Percentiles rank a stretch among this genome's conserved stretches.
These are phyloP conservation scores for Dalechampia spathulata DNA, from an alignment of 441 rosid species.

Conservation along the genomic window DNA sequence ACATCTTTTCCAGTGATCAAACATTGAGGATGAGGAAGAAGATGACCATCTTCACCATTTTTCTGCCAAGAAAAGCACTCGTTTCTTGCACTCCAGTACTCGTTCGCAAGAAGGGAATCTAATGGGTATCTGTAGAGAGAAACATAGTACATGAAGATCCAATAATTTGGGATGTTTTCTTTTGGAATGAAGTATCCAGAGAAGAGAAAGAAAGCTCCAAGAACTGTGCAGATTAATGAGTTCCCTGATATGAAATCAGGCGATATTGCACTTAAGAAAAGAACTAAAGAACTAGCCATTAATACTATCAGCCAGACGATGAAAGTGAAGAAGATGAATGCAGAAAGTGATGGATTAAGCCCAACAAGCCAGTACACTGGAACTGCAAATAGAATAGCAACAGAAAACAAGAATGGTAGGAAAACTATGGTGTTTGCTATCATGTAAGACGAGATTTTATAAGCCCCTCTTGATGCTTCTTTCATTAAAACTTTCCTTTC, in stretches of 20 bases:
- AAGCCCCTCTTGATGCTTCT: conserved; percentile 82
- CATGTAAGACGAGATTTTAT: conserved; percentile 71
- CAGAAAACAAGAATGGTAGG: conserved; percentile 54
- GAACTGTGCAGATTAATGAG: conserved; percentile 68
- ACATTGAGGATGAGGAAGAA: conserved; percentile 23
- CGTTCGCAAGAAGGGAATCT: conserved; percentile 64
- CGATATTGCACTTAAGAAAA: conserved; percentile 68
- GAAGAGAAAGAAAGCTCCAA: conserved; percentile 77
- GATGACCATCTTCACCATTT: too few species aligned
- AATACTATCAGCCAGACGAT: conserved; percentile 57
- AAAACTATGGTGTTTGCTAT: conserved; percentile 69
- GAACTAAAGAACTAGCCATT: conserved; percentile 69
- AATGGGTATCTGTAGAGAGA: conserved; percentile 80
- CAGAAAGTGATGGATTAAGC: conserved; percentile 48
- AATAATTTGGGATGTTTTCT: conserved; percentile 61
- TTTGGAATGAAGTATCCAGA: conserved; percentile 84
- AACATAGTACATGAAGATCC: conserved; percentile 83
- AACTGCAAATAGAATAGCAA: conserved; percentile 56
- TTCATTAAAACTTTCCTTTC: conserved; percentile 84
- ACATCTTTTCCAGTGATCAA: conserved; percentile 66
- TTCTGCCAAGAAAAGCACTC: conserved; percentile 57
- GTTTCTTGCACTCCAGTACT: conserved; percentile 59
- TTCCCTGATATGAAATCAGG: conserved; percentile 73
- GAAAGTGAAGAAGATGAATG: conserved; percentile 62
- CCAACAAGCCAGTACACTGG: conserved; percentile 71